A percentile compares a stretch with the other conserved stretches of the same genome.
phyloP scores from a whole-genome alignment of 495 filamentous ascomycete species.

The Podospora comata region DNA sequence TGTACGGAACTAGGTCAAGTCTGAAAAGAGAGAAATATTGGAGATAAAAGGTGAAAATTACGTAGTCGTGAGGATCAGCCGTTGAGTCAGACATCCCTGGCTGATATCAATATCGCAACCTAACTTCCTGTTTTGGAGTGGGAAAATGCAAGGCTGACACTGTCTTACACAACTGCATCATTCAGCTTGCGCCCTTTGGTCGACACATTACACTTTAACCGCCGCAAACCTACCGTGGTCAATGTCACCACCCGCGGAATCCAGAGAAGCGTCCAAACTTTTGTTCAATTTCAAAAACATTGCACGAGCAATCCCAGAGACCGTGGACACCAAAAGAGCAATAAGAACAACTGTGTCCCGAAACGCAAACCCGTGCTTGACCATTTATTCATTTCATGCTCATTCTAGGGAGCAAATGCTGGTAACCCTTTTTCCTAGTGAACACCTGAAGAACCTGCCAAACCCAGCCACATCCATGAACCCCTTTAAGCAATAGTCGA shows the following conservation, averaged over 20 bases:
- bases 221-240: not conserved
- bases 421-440: slow-evolving; percentile 52
- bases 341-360: slow-evolving; percentile 10
- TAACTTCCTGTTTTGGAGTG: slow-evolving; percentile 20
- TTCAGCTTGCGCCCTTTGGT: not conserved
- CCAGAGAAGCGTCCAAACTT: not conserved
- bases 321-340: slow-evolving; percentile 8
- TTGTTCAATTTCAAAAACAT: slow-evolving; percentile 7
- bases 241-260: not conserved
- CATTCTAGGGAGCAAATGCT: slow-evolving; percentile 47
- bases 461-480: slow-evolving; percentile 43
- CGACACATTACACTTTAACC: not conserved
- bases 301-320: slow-evolving; percentile 1
- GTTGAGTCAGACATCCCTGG: not conserved
- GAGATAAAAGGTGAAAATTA: not conserved
- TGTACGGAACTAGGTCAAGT: not conserved
- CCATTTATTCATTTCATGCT: slow-evolving; percentile 42
- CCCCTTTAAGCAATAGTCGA: slow-evolving; percentile 70
- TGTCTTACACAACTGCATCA: not conserved
- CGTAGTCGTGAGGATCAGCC: not conserved
- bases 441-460: slow-evolving; percentile 53
- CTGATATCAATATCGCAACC: slow-evolving; percentile 2
- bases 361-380: slow-evolving; percentile 30
- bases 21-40: not conserved
- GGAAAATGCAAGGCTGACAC: slow-evolving; percentile 3